Base-by-base conservation (phyloP, 306 rosid species). In the Prunus mongolica region DNA sequence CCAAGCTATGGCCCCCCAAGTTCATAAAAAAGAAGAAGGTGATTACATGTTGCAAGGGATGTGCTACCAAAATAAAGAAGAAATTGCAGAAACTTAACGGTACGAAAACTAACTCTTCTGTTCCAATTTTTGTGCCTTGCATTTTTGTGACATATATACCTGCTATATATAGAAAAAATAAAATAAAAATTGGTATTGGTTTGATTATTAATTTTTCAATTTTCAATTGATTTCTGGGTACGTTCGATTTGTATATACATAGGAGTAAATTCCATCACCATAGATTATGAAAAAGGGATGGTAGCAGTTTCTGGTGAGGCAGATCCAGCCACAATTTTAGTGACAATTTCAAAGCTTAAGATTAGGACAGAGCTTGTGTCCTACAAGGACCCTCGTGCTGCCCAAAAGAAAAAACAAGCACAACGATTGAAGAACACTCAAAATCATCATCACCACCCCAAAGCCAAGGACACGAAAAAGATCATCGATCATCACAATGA, bases 11-110 rank as follows among this genome's bases (percentile, higher is more conserved):
- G 58, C 24, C 58, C 19, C 65, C 65, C 19, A 60, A 60, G 38
- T 60, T 60, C 65, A 60, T 13, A 0, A 4, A 60, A 24, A 60
- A 25, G 0, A 60, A 60, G 32, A 71, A 34, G 50, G 75, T 50
- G 15, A 54, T 52, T 52, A 52, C 75, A 52, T 71, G 76, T 55
- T 52, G 50, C 27, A 45, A 34, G 32, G 34, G 46, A 55, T 55
- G 52, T 55, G 65, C 65, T 41, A 3, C n/a, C 22, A 71, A 71
- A 54, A 55, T 71, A 7, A 71, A 55, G 65, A 61, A 71, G 22
- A 71, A 34, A 25, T 13, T 54, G 28, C 52, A 54, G 32, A 27
- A 71, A 55, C 6, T 71, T 6, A 38, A 20, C 3, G 76, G 76
- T 71, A n/a, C 10, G 18, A 18, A 70, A 51, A 51, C 47, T 38